Evolutionary conservation across 2,329 filamentous ascomycete species (phyloP).

Genomic region (Alternaria ethzedia): DNA sequence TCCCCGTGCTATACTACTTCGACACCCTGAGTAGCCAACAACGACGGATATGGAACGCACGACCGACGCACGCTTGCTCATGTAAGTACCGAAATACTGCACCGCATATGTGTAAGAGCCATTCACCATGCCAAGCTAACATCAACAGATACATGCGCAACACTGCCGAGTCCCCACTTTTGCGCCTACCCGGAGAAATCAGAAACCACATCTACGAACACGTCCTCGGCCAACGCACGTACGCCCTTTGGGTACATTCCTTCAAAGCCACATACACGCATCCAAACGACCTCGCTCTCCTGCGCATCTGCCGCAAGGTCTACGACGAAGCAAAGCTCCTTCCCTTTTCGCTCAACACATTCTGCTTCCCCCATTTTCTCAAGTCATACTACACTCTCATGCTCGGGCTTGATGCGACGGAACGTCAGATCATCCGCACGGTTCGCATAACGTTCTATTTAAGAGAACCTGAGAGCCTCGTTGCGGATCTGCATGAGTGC

Average conservation of each 20-base stretch:
- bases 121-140: not conserved
- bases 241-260: not conserved
- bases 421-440: not conserved
- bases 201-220: slow-evolving; percentile 7
- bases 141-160: not conserved
- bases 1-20: not conserved
- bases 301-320: slow-evolving; percentile 14
- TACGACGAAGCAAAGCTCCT: slow-evolving; percentile 6
- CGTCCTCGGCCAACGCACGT: not conserved
- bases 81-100: not conserved
- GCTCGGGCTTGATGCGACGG: not conserved
- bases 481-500: not conserved
- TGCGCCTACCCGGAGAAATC: slow-evolving; percentile 8
- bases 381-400: not conserved
- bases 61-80: not conserved
- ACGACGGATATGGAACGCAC: not conserved
- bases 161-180: not conserved
- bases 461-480: not conserved
- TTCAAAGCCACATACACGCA: not conserved
- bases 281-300: slow-evolving; percentile 1
- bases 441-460: not conserved
- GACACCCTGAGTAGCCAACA: not conserved
- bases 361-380: not conserved
- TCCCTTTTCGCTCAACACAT: slow-evolving; percentile 7
- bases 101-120: not conserved